Evolutionary conservation across 176 grass and related monocot species (phyloP), one percentile per base, ranked within the genome.

Genomic region (Metroxylon sagu): DNA sequence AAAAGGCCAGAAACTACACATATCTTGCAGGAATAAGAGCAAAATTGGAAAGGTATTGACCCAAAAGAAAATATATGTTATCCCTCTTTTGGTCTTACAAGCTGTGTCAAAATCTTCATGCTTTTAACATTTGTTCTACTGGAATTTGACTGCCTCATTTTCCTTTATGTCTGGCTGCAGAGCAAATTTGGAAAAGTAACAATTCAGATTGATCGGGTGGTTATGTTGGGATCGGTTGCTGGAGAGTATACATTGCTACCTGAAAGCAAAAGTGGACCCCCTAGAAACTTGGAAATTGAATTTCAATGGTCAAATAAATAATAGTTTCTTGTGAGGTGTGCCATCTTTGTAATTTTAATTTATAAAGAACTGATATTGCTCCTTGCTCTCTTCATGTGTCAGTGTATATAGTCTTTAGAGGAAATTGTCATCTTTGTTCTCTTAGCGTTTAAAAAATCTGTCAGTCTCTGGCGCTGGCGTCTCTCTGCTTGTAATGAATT

Each of bases 281-380:
- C 89, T 64, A 83, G 94, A 64, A 85, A 93, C 76, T 79, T 99
- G 61, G 94, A 99, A 79, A 99, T 99, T 14, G 94, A 99, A 59
- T 99, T 99, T 68, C 94, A 99, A 26, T 99, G 94, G 94, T 99
- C 94, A 25, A 99, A 99, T 79, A 99, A 99, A 85, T 99, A 72
- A 74, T 31, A 61, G 28, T 57, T 64, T 69, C 53, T 61, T 74
- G 55, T 63, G 17, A 68, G 15, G 59, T 76, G 75, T 76, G 50
- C 43, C 19, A 17, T 64, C 26, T 74, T 52, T 49, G n/a, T 80
- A 88, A 68, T 70, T 83, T 43, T 69, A 50, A 62, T 81, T 53
- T 72, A 62, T 61, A 68, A 79, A 53, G 62, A 56, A 65, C 73
- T 26, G 54, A 76, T 64, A 79, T 29, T 78, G 53, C 50, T 75